These are phyloP conservation scores for Fusarium newnesense DNA, from an alignment of 2,329 filamentous ascomycete species.

Conservation along the genomic window DNA sequence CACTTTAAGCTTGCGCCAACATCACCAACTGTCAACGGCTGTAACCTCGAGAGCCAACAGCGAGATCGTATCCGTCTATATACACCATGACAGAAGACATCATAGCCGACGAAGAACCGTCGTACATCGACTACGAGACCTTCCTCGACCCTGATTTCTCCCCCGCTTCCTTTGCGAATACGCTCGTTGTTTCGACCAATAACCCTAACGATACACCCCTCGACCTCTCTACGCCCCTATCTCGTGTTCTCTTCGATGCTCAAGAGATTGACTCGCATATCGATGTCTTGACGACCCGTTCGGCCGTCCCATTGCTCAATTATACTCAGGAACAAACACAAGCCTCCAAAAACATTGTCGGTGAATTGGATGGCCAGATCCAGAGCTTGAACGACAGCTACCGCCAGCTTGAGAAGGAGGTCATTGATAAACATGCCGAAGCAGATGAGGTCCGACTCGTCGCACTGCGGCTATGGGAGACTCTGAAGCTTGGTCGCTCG, in stretches of 20 bases:
- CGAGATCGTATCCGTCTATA: background rate
- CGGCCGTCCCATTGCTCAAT: constrained; percentile 81
- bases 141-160: constrained; percentile 88
- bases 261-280: constrained; percentile 98
- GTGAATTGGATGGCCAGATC: constrained; percentile 83
- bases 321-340: constrained; percentile 80
- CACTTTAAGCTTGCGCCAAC: constrained; percentile 9
- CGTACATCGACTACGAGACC: constrained; percentile 95
- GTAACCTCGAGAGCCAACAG: background rate
- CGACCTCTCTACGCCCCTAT: constrained; percentile 93
- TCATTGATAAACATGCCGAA: constrained; percentile 84
- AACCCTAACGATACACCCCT: constrained; percentile 89
- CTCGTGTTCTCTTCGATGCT: constrained; percentile 92
- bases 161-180: constrained; percentile 85
- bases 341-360: constrained; percentile 77
- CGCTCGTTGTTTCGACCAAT: constrained; percentile 88
- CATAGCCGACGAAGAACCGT: constrained; percentile 65
- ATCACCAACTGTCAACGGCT: constrained; percentile 13
- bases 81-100: constrained; percentile 25
- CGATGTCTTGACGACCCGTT: constrained; percentile 85
- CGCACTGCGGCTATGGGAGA: constrained; percentile 82
- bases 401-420: constrained; percentile 84
- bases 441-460: constrained; percentile 85
- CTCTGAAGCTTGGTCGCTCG: constrained; percentile 78
- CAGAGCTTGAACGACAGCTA: constrained; percentile 85